Percentiles rank a stretch among this genome's conserved stretches.
Evolutionary conservation across 2,329 filamentous ascomycete genomes (phyloP).

Genomic region (Microsporum canis): DNA sequence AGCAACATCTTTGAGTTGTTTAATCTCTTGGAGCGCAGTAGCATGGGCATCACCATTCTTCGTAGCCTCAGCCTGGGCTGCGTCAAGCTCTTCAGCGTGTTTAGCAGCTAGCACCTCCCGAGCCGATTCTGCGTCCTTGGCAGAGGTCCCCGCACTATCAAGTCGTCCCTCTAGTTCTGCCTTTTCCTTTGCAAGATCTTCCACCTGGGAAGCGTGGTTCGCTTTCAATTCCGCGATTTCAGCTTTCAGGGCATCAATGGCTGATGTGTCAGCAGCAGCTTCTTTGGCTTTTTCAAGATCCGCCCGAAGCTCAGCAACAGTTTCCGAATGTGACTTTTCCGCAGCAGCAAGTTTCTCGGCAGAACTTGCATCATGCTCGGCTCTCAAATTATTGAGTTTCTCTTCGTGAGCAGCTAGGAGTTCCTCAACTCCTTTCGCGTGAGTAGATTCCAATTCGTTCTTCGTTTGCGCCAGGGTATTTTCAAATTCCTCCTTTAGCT

Average conservation of each 20-base stretch:
- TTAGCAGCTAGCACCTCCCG: constrained; percentile 1
- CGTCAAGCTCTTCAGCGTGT: constrained; percentile 8
- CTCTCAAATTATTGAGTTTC: constrained; percentile 27
- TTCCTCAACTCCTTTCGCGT: constrained; percentile 31
- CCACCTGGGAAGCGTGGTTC: constrained; percentile 37
- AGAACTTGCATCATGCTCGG: constrained; percentile 27
- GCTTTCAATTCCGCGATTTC: constrained; percentile 47
- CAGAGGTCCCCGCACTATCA: background rate
- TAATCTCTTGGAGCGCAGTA: background rate
- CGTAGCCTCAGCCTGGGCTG: constrained; percentile 22
- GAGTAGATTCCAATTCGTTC: constrained; percentile 28
- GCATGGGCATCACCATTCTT: background rate
- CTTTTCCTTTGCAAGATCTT: constrained; percentile 33
- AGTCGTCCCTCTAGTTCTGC: constrained; percentile 29
- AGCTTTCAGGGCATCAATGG: constrained; percentile 29
- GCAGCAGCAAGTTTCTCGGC: constrained; percentile 28
- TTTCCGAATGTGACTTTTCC: constrained; percentile 26
- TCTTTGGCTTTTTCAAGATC: constrained; percentile 28
- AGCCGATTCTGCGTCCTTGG: background rate
- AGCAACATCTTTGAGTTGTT: background rate
- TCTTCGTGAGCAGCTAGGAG: constrained; percentile 31
- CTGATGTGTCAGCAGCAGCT: constrained; percentile 28
- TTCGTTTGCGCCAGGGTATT: constrained; percentile 24
- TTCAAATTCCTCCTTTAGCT: constrained; percentile 31
- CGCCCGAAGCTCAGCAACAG: constrained; percentile 24